Evolutionary conservation across 768 basidiomycete species (phyloP), one percentile per base, ranked within the genome.

Genomic region (Rhizopogon sp.): DNA sequence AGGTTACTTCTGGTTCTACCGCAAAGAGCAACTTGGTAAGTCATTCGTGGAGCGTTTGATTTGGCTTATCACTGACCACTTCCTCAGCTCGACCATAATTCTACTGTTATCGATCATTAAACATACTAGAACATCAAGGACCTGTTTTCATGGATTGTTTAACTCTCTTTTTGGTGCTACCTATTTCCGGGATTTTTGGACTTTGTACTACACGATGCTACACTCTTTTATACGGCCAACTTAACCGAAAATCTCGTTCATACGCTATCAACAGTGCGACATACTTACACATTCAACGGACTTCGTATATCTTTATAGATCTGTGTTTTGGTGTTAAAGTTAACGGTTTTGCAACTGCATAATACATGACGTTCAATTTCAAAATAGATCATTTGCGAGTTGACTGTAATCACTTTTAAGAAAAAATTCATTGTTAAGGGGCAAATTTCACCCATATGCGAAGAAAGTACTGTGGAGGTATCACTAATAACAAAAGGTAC

Each of bases 1-100:
- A 57, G 93, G 93, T 20, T 96, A 96, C 75, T 93, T 94, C 77
- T 90, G 90, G 90, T 95, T 96, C 82, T 96, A 95, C 73, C 85
- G 93, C 70, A 93, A 92, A 74, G 93, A 96, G 72, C 93, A 96
- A 69, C 81, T 96, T 57, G 71, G 88, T 89, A 67, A 51, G 88
- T 77, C 14, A 10, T 45, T 11, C 40, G 20, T 20, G 9, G 33
- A 22, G 17, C 6, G 5, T 25, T 50, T 3, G 6, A 40, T 43
- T 42, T 53, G 29, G 10, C n/a, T 35, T 14, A 39, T 53, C 9
- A 10, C 16, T 37, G 10, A 37, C 20, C 39, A 6, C 39, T 45
- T 29, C 11, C 16, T 9, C 33, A 67, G 69, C 69, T 43, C 67
- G 66, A 33, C 67, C 66, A 46, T 70, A 57, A 64, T 52, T 20